phyloP scores from a whole-genome alignment of 108 stramenopile genomes.

The Schizochytrium sp. region DNA sequence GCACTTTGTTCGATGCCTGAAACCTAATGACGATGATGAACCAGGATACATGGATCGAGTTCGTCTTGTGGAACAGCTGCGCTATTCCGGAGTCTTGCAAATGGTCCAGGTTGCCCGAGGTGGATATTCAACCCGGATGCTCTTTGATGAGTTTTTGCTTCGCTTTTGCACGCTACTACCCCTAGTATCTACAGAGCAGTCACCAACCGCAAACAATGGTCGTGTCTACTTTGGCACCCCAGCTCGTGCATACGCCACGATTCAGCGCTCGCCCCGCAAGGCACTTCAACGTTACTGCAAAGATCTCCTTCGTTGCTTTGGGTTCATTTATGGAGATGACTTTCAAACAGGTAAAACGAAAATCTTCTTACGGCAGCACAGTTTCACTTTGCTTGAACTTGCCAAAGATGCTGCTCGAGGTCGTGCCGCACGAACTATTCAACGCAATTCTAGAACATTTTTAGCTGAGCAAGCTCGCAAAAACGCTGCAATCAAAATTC shows the following conservation, averaged over 20 bases:
- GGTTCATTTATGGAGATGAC: slow-evolving; percentile 64
- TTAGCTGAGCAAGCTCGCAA: neutral
- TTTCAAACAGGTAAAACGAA: slow-evolving; percentile 74
- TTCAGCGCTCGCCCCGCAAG: neutral
- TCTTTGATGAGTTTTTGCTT: neutral
- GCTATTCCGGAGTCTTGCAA: slow-evolving; percentile 47
- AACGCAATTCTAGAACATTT: neutral
- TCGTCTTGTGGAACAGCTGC: slow-evolving; percentile 59
- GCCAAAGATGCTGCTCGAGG: slow-evolving; percentile 24
- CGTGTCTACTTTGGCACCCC: slow-evolving; percentile 10
- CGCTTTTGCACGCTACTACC: neutral
- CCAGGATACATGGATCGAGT: slow-evolving; percentile 80
- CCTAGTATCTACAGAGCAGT: neutral
- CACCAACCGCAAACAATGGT: neutral
- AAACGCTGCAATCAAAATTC: neutral
- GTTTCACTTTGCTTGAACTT: slow-evolving; percentile 60
- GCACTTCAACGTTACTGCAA: neutral
- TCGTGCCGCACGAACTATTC: neutral
- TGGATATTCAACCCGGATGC: slow-evolving; percentile 44
- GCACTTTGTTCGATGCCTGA: slow-evolving; percentile 76
- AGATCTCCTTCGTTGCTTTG: neutral
- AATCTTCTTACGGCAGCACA: slow-evolving; percentile 72
- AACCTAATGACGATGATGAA: slow-evolving; percentile 82
- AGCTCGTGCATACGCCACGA: neutral
- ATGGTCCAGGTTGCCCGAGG: slow-evolving; percentile 60